These are phyloP conservation scores for Clitopilus hobsonii DNA, from an alignment of 768 basidiomycete species.

Conservation along the genomic window DNA sequence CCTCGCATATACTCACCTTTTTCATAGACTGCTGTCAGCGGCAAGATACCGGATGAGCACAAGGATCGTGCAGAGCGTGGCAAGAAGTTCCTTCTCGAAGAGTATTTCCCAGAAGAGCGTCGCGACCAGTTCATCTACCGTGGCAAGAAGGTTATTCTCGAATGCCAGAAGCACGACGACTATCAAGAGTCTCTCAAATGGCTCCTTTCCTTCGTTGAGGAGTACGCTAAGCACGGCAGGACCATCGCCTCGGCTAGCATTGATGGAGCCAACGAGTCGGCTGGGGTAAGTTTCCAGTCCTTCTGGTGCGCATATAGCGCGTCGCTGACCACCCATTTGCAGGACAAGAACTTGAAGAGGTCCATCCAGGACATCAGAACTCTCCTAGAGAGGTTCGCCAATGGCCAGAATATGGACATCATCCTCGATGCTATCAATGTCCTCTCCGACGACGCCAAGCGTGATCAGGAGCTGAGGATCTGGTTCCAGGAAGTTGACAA, in stretches of 20 bases:
- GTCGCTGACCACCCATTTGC: not conserved
- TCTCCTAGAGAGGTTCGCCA: conserved; percentile 89
- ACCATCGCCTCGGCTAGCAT: conserved; percentile 15
- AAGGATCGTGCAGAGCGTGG: conserved; percentile 56
- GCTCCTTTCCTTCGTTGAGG: conserved; percentile 59
- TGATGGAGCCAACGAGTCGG: conserved; percentile 15
- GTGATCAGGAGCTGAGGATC: conserved; percentile 67
- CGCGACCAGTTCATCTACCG: conserved; percentile 92
- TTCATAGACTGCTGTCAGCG: conserved; percentile 25
- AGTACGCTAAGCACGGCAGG: conserved; percentile 54
- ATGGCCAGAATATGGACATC: conserved; percentile 57
- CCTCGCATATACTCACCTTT: not conserved
- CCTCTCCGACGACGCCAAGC: conserved; percentile 67
- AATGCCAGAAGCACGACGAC: conserved; percentile 89
- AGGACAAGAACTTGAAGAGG: conserved; percentile 54
- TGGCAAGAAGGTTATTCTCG: conserved; percentile 88
- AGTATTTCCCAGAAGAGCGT: conserved; percentile 87
- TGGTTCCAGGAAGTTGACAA: conserved; percentile 68
- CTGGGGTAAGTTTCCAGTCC: conserved; percentile 17
- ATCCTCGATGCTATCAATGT: conserved; percentile 68
- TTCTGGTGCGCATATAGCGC: not conserved
- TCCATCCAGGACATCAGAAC: conserved; percentile 65
- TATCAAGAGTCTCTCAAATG: conserved; percentile 81
- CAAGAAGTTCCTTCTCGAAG: conserved; percentile 68
- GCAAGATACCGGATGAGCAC: conserved; percentile 66